Evolutionary conservation across 1,139 yeast species (phyloP).

Genomic region (Candida pseudoviswanathii): DNA sequence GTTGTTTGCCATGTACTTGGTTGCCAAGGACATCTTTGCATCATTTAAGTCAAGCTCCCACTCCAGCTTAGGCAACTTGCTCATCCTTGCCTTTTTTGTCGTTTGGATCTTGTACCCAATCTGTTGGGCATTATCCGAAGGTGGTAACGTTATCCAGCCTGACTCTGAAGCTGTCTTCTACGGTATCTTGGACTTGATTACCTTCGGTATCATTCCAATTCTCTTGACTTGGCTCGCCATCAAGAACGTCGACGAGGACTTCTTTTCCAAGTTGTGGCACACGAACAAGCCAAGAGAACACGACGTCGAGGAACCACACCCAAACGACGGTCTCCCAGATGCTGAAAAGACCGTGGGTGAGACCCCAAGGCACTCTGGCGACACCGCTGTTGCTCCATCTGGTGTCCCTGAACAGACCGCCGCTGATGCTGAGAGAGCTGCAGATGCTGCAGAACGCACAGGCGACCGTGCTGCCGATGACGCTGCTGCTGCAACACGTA

Average conservation of each 20-base stretch:
- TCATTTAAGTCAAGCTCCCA: slow-evolving; percentile 16
- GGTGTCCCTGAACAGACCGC: slow-evolving; percentile 14
- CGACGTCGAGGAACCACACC: not conserved
- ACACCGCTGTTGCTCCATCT: slow-evolving; percentile 31
- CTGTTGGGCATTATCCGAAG: slow-evolving; percentile 65
- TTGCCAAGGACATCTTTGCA: slow-evolving; percentile 18
- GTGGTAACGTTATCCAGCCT: slow-evolving; percentile 67
- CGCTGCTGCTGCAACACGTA: not conserved
- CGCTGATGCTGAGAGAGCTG: not conserved
- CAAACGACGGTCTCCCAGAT: not conserved
- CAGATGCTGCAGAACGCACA: not conserved
- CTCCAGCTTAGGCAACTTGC: slow-evolving; percentile 24
- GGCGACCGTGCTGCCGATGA: too few relatives aligned
- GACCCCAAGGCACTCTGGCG: slow-evolving; percentile 41
- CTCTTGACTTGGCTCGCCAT: slow-evolving; percentile 34
- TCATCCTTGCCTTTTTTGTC: slow-evolving; percentile 33
- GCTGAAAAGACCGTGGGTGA: slow-evolving; percentile 27
- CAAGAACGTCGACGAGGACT: slow-evolving; percentile 32
- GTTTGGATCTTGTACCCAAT: slow-evolving; percentile 57
- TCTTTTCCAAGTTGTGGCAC: slow-evolving; percentile 26
- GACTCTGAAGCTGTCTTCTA: slow-evolving; percentile 69
- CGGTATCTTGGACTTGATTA: slow-evolving; percentile 58
- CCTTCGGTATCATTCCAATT: slow-evolving; percentile 47
- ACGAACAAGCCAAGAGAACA: slow-evolving; percentile 16
- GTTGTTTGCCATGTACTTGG: slow-evolving; percentile 38